These are phyloP conservation scores for Parietaria judaica DNA, from an alignment of 306 rosid species.

Conservation along the genomic window DNA sequence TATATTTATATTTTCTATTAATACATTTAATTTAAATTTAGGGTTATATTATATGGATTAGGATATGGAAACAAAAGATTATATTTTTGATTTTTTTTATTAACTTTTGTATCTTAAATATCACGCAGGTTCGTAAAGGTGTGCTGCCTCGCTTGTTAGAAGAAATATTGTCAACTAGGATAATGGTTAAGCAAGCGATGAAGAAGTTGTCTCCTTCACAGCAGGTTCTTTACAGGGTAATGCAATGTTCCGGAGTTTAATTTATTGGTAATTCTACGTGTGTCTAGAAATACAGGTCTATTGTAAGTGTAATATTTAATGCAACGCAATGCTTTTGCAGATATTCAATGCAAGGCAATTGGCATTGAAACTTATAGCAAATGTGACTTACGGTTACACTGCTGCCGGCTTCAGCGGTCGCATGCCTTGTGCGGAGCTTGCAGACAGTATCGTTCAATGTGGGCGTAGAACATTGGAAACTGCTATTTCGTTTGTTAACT, in stretches of 20 bases:
- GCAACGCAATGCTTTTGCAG: constrained; percentile 23
- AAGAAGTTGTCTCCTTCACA: constrained; percentile 70
- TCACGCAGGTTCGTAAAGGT: constrained; percentile 72
- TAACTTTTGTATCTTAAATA: neutral
- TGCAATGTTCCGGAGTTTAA: constrained; percentile 8
- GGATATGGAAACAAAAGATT: too few relatives aligned
- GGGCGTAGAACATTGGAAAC: constrained; percentile 83
- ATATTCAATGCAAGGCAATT: constrained; percentile 88
- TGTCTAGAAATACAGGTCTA: constrained; percentile 4
- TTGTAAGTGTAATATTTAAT: too few relatives aligned
- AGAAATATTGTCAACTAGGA: constrained; percentile 84
- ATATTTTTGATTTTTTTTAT: too few relatives aligned
- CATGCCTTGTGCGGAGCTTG: constrained; percentile 99
- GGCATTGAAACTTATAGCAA: constrained; percentile 90
- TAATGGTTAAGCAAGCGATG: constrained; percentile 89
- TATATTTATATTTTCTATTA: too few relatives aligned
- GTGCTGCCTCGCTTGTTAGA: constrained; percentile 79
- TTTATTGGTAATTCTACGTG: neutral
- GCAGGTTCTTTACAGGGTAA: constrained; percentile 81
- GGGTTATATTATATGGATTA: too few relatives aligned
- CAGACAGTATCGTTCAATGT: constrained; percentile 93
- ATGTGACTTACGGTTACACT: constrained; percentile 89
- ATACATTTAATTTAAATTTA: too few relatives aligned
- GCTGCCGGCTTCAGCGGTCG: constrained; percentile 99
- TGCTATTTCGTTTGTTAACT: constrained; percentile 82